Conservation (phyloP, 1,139 yeast species). For the Kazachstania sp. region DNA sequence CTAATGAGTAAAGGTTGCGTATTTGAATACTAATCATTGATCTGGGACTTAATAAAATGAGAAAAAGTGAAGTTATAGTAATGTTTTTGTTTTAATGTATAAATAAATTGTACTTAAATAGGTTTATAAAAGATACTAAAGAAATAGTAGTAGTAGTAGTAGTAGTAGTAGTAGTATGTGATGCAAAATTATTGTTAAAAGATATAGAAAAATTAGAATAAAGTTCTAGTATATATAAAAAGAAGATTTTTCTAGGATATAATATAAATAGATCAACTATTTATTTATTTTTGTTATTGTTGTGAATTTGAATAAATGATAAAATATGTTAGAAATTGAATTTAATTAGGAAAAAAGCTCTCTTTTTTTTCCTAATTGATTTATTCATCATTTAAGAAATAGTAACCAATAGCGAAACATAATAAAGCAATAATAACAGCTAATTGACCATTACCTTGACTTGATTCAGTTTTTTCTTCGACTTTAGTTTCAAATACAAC, state of each 20-base stretch:
- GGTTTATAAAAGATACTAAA: too few species aligned
- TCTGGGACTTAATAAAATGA: too few species aligned
- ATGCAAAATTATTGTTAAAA: not conserved
- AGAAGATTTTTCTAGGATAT: not conserved
- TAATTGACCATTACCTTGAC: slow-evolving; percentile 32
- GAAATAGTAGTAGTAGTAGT: too few species aligned
- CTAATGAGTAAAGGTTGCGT: too few species aligned
- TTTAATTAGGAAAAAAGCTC: not conserved
- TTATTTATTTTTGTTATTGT: not conserved
- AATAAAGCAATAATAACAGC: slow-evolving; percentile 44
- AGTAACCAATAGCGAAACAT: slow-evolving; percentile 50
- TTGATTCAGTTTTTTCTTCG: slow-evolving; percentile 5
- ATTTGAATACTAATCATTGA: too few species aligned
- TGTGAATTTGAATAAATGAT: not conserved
- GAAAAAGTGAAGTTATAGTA: too few species aligned
- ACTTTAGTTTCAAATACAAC: slow-evolving; percentile 7
- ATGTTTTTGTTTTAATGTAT: too few species aligned
- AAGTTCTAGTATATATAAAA: too few species aligned
- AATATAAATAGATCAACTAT: slow-evolving; percentile 1
- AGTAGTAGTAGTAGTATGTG: not conserved
- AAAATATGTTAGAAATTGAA: not conserved
- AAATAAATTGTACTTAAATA: too few species aligned
- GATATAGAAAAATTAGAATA: not conserved
- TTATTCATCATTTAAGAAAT: slow-evolving; percentile 32
- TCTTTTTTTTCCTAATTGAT: too few species aligned